Evolutionary conservation across 1,284 basidiomycete genomes (phyloP).

Genomic region (Leccinum pachyderme): DNA sequence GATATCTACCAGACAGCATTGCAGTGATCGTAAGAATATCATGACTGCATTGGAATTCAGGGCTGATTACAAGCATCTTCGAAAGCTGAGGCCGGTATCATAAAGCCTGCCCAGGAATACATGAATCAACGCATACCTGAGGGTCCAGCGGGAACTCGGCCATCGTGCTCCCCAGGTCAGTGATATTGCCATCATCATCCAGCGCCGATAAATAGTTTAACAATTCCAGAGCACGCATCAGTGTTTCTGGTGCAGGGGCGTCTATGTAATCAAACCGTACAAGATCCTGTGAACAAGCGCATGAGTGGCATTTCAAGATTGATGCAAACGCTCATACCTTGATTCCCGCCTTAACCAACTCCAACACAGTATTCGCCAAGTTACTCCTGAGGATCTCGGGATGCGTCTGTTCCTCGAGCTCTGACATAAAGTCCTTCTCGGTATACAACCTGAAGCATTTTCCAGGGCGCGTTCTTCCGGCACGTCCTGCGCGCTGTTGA

Average conservation of each 20-base stretch:
- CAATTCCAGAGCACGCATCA: constrained; percentile 96
- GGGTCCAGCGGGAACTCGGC: constrained; percentile 98
- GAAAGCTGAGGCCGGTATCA: constrained; percentile 54
- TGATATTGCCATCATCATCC: constrained; percentile 94
- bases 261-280: constrained; percentile 96
- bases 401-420: constrained; percentile 95
- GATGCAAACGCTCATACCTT: constrained; percentile 43
- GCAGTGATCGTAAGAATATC: constrained; percentile 95
- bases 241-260: constrained; percentile 94
- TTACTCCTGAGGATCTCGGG: constrained; percentile 95
- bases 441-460: constrained; percentile 98
- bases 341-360: constrained; percentile 92
- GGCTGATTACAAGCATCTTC: constrained; percentile 92
- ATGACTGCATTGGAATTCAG: constrained; percentile 95
- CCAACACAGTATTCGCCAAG: constrained; percentile 91
- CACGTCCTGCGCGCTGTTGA: constrained; percentile 94
- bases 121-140: constrained; percentile 53
- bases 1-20: constrained; percentile 81
- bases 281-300: constrained; percentile 57
- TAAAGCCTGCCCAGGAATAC: background rate
- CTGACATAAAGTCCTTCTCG: constrained; percentile 94
- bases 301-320: constrained; percentile 5
- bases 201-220: constrained; percentile 91
- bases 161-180: constrained; percentile 88
- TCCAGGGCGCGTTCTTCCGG: constrained; percentile 92